Percentiles rank a stretch among this genome's conserved stretches.
Evolutionary conservation across 352 stramenopile genomes (phyloP).

Genomic region (Pythium insidiosum): DNA sequence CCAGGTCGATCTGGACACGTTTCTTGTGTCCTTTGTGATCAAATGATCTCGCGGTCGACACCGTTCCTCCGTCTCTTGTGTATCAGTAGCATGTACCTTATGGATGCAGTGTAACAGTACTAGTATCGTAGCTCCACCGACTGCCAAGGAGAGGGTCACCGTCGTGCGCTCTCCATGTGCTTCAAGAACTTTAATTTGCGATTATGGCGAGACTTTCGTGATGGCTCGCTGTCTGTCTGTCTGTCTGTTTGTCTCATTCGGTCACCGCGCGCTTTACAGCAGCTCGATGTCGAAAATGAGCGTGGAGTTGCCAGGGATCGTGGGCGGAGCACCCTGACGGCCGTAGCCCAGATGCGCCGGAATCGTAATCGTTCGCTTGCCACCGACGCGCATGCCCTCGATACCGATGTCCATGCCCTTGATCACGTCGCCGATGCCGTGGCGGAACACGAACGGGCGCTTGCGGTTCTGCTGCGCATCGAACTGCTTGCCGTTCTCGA

Average conservation of each 20-base stretch:
- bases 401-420: slow-evolving; percentile 95
- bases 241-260: slow-evolving; percentile 7
- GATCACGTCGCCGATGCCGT: slow-evolving; percentile 89
- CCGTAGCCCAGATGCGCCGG: slow-evolving; percentile 93
- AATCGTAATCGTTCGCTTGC: slow-evolving; percentile 92
- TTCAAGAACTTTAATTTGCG: too few relatives aligned
- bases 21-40: slow-evolving; percentile 15
- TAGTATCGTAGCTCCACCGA: too few relatives aligned
- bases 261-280: too few relatives aligned
- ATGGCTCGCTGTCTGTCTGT: too few relatives aligned
- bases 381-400: slow-evolving; percentile 75
- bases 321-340: slow-evolving; percentile 54
- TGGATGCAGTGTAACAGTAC: too few relatives aligned
- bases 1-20: slow-evolving; percentile 11
- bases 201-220: too few relatives aligned
- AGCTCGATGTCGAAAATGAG: slow-evolving; percentile 94
- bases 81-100: neutral
- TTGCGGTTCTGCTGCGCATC: slow-evolving; percentile 76
- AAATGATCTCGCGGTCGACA: slow-evolving; percentile 1
- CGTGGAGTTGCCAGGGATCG: slow-evolving; percentile 89
- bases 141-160: too few relatives aligned
- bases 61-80: too few relatives aligned
- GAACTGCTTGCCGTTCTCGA: slow-evolving; percentile 84
- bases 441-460: slow-evolving; percentile 77
- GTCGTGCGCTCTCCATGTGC: too few relatives aligned